Conservation (phyloP, 2,329 filamentous ascomycete genomes). For the Neoascochyta sp. region DNA sequence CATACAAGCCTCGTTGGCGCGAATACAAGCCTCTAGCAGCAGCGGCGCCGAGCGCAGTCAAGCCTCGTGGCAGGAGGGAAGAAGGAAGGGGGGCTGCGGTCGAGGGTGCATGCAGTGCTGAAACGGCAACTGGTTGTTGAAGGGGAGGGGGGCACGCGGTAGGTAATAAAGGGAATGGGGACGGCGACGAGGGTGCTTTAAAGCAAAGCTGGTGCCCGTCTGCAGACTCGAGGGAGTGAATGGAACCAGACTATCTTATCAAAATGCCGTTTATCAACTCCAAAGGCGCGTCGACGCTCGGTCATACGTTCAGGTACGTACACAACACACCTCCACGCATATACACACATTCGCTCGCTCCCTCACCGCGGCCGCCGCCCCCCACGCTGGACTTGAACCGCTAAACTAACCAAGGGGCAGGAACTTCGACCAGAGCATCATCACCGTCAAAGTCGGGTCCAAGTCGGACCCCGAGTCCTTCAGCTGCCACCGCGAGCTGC, state of each 20-base stretch:
- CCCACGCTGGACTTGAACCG: background rate
- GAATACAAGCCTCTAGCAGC: background rate
- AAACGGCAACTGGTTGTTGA: slow-evolving; percentile 6
- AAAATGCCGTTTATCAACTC: slow-evolving; percentile 38
- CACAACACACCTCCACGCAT: background rate
- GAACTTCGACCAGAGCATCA: slow-evolving; percentile 37
- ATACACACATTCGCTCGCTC: too few species aligned
- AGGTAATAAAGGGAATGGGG: slow-evolving; percentile 4
- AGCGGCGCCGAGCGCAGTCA: slow-evolving; percentile 1
- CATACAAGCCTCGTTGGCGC: slow-evolving; percentile 6
- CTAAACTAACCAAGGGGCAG: slow-evolving; percentile 24
- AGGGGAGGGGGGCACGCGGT: too few species aligned
- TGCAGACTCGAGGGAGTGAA: slow-evolving; percentile 14
- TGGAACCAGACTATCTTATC: slow-evolving; percentile 33
- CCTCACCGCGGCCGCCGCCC: too few species aligned
- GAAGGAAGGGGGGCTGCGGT: too few species aligned
- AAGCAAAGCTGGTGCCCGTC: slow-evolving; percentile 4
- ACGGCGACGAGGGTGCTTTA: slow-evolving; percentile 1
- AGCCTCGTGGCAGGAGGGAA: slow-evolving; percentile 7
- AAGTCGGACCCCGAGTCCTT: slow-evolving; percentile 33
- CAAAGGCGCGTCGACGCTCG: slow-evolving; percentile 31
- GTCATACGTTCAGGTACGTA: slow-evolving; percentile 34
- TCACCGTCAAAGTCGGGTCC: slow-evolving; percentile 33
- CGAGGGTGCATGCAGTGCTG: background rate
- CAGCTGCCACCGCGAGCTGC: slow-evolving; percentile 33